Evolutionary conservation across 257 asterid genomes (phyloP), one percentile per base, ranked within the genome.

Genomic region (Nicotiana benthamiana): DNA sequence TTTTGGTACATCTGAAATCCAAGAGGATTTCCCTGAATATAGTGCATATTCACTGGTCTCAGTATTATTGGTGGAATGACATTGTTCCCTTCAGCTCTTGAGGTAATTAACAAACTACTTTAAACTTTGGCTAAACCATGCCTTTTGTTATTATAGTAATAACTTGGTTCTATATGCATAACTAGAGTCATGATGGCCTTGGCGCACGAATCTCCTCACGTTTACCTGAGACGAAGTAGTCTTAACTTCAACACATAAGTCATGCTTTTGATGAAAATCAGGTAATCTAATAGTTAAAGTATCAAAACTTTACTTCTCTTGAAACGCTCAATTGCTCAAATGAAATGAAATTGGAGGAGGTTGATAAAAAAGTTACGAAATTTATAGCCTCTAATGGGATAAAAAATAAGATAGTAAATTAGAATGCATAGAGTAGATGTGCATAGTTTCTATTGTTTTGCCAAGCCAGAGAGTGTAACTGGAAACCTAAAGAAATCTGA

Each of bases 21-120:
- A 88, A 75, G 94, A 91, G 86, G 98, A 96, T 77, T 81, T 91
- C 60, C 97, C 97, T 15, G 97, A 98, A 13, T 88, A 94, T 70
- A 90, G 93, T 80, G 92, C 89, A 66, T 92, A 91, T 80, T 92
- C 68, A 92, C 94, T 0, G 96, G 96, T 60, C 93, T 91, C 54
- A 92, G 96, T 82, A 91, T 92, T 84, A 84, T 92, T 18, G 96
- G 97, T n/a, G 97, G 97, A n/a, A 89, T 92, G 91, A 90, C 97
- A 75, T 85, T 92, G 88, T 90, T 92, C 83, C 81, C 91, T 74
- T 89, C 93, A 53, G 92, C 92, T 32, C 80, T 92, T 24, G 95
- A 92, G 95, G 97, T 90, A 87, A 75, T n/a, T 76, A 2, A 43
- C n/a, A 15, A 22, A 36, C 67, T 28, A 53, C 30, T 27, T 75